phyloP scores from a whole-genome alignment of 148 eudicot genomes.

The Rhododendron molle region DNA sequence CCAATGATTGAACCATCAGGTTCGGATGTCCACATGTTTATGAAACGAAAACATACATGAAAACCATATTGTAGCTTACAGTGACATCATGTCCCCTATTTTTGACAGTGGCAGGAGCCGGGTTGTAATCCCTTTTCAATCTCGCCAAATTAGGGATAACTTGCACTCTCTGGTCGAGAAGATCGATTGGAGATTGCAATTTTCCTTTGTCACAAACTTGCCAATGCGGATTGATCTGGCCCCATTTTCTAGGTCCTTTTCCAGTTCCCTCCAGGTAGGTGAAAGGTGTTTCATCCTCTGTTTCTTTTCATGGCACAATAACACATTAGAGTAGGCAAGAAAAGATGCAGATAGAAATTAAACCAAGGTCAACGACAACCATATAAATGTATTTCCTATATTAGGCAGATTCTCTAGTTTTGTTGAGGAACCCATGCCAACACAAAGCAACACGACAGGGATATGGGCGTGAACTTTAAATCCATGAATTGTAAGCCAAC shows the following conservation, averaged over 20 bases:
- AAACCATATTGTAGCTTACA: constrained; percentile 15
- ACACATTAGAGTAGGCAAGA: background rate
- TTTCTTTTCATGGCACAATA: background rate
- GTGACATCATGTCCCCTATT: constrained; percentile 40
- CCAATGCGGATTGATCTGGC: constrained; percentile 26
- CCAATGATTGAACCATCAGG: background rate
- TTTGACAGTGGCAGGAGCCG: constrained; percentile 25
- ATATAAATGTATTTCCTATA: background rate
- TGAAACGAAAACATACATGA: background rate
- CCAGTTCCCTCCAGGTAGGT: constrained; percentile 20
- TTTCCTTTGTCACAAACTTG: constrained; percentile 25
- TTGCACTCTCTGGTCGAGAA: constrained; percentile 14
- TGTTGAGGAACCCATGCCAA: background rate
- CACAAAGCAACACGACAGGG: no score
- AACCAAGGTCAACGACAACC: background rate
- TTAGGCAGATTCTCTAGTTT: background rate
- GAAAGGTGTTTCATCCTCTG: constrained; percentile 24
- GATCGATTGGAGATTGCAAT: constrained; percentile 42
- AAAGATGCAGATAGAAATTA: background rate
- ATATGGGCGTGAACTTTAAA: no score
- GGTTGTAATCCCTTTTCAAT: constrained; percentile 22
- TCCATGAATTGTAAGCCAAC: no score
- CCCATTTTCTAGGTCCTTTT: constrained; percentile 38
- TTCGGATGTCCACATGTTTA: background rate
- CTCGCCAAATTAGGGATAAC: constrained; percentile 2